Conservation (phyloP, 768 basidiomycete genomes). For the Kwoniella botswanensis region DNA sequence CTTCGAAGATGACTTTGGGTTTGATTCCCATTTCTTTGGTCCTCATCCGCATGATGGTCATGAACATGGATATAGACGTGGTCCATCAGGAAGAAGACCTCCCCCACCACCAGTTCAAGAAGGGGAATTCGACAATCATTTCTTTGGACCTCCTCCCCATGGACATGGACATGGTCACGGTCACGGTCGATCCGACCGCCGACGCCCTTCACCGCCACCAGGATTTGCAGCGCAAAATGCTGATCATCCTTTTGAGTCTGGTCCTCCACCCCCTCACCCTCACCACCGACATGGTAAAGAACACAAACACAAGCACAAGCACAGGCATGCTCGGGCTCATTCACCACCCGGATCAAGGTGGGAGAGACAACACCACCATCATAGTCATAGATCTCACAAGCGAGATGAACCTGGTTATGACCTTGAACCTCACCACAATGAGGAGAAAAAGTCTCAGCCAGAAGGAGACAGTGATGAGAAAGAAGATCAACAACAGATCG, state of each 20-base stretch:
- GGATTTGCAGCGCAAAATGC: not conserved
- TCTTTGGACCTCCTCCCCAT: not conserved
- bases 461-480: not conserved
- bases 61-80: not conserved
- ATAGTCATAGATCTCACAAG: not conserved
- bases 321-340: not conserved
- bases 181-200: not conserved
- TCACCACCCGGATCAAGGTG: not conserved
- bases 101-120: not conserved
- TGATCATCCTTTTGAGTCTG: not conserved
- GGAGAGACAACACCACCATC: not conserved
- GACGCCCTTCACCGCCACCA: not conserved
- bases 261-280: not conserved
- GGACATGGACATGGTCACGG: slow-evolving; percentile 2
- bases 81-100: not conserved
- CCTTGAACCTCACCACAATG: not conserved
- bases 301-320: not conserved
- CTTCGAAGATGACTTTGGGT: no score
- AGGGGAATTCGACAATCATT: not conserved
- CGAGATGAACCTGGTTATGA: not conserved
- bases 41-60: no score
- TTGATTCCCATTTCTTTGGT: no score
- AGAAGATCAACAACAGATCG: not conserved
- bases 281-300: not conserved
- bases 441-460: no score